Evolutionary conservation across 1,284 basidiomycete species (phyloP).

Genomic region (Pisolithus thermaeus): DNA sequence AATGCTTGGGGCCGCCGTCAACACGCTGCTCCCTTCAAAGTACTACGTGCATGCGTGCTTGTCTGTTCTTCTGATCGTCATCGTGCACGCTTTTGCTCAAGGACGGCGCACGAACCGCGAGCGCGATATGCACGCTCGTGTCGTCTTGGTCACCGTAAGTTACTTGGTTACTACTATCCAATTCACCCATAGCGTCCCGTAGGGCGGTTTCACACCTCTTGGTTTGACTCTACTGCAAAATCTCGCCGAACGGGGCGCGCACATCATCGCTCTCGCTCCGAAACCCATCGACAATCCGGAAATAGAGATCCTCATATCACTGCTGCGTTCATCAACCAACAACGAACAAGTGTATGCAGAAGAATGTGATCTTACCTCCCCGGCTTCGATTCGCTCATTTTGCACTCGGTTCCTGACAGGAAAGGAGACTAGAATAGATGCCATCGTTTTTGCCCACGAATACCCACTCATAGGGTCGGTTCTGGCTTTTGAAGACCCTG

Average conservation of each 20-base stretch:
- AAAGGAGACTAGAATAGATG: constrained; percentile 63
- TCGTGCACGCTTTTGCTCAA: constrained; percentile 55
- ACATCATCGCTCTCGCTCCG: constrained; percentile 63
- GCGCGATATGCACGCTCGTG: constrained; percentile 64
- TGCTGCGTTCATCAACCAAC: constrained; percentile 59
- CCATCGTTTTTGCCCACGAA: constrained; percentile 68
- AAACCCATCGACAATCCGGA: constrained; percentile 50
- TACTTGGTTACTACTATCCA: background rate
- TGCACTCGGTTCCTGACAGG: constrained; percentile 59
- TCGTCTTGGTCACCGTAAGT: constrained; percentile 63
- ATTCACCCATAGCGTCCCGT: constrained; percentile 7
- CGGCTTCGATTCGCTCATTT: constrained; percentile 59
- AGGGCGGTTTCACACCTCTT: constrained; percentile 71
- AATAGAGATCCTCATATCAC: constrained; percentile 52
- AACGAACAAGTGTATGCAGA: constrained; percentile 74
- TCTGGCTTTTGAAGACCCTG: constrained; percentile 22
- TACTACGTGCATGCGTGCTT: constrained; percentile 48
- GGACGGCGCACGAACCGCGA: constrained; percentile 65
- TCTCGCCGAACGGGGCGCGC: constrained; percentile 66
- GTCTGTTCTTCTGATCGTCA: constrained; percentile 37
- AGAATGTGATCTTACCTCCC: constrained; percentile 61
- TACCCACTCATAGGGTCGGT: constrained; percentile 58
- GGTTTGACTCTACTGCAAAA: constrained; percentile 61
- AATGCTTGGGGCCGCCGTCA: constrained; percentile 16
- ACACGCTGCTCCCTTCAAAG: constrained; percentile 18